Conservation (phyloP, 1,139 yeast genomes). For the Blastobotrys persicus region DNA sequence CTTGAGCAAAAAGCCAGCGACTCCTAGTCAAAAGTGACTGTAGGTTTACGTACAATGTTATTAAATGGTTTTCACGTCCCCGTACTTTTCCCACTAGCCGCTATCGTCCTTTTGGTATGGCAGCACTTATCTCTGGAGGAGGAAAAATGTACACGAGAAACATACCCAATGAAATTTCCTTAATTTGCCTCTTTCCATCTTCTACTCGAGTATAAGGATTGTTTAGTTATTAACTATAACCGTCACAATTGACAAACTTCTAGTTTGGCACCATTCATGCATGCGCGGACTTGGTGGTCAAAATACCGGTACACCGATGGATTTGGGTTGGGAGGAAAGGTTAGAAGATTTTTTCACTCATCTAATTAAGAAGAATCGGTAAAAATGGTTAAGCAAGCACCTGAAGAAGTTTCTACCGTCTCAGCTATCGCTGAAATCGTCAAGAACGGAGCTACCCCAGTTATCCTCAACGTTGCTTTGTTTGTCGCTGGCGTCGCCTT, state of each 20-base stretch:
- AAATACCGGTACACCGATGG: neutral
- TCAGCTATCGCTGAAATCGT: conserved; percentile 21
- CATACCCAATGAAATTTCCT: too few relatives aligned
- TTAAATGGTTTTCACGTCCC: too few relatives aligned
- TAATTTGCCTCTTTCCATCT: too few relatives aligned
- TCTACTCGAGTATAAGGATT: too few relatives aligned
- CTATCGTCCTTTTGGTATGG: too few relatives aligned
- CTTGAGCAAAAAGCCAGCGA: conserved; percentile 1
- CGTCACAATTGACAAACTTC: too few relatives aligned
- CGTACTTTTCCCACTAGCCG: too few relatives aligned
- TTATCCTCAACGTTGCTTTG: conserved; percentile 33
- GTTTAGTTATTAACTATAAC: too few relatives aligned
- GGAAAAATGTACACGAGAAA: too few relatives aligned
- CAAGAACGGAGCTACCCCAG: conserved; percentile 27
- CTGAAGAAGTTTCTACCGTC: conserved; percentile 20
- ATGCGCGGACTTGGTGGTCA: too few relatives aligned
- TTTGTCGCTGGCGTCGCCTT: conserved; percentile 40
- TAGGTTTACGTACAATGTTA: too few relatives aligned
- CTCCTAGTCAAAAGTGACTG: neutral
- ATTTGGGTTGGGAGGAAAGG: neutral
- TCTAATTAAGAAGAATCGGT: neutral
- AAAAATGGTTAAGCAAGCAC: conserved; percentile 25
- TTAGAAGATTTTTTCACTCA: conserved; percentile 3
- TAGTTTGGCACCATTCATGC: neutral
- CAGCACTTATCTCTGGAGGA: too few relatives aligned